phyloP scores from a whole-genome alignment of 73 alveolate genomes.

The Paramecium bursaria region DNA sequence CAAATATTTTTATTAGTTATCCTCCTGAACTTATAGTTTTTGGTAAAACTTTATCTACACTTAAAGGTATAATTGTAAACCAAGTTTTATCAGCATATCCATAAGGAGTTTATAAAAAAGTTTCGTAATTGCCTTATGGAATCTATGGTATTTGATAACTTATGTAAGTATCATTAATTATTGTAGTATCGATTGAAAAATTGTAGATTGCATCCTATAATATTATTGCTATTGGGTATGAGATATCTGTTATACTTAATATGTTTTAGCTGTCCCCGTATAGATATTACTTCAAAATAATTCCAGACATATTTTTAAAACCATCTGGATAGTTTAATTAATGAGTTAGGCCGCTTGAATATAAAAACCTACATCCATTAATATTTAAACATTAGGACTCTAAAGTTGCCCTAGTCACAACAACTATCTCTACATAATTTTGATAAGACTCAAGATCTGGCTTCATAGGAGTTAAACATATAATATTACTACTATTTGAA shows the following conservation, averaged over 20 bases:
- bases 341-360: neutral
- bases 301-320: neutral
- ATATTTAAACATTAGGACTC: too few relatives aligned
- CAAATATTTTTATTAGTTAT: neutral
- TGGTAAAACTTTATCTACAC: neutral
- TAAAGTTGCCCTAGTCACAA: too few relatives aligned
- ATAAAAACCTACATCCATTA: too few relatives aligned
- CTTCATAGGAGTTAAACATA: too few relatives aligned
- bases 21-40: constrained; percentile 1
- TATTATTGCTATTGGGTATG: neutral
- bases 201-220: neutral
- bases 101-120: neutral
- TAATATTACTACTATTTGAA: neutral
- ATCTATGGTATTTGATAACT: constrained; percentile 21
- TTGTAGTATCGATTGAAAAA: neutral
- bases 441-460: too few relatives aligned
- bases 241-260: neutral
- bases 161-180: neutral
- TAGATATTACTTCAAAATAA: too few relatives aligned
- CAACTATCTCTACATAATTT: too few relatives aligned
- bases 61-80: constrained; percentile 6
- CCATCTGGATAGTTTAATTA: neutral
- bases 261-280: neutral
- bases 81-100: constrained; percentile 50
- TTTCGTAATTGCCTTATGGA: constrained; percentile 3